phyloP scores from a whole-genome alignment of 495 filamentous ascomycete species.

The Talaromyces stipitatus region DNA sequence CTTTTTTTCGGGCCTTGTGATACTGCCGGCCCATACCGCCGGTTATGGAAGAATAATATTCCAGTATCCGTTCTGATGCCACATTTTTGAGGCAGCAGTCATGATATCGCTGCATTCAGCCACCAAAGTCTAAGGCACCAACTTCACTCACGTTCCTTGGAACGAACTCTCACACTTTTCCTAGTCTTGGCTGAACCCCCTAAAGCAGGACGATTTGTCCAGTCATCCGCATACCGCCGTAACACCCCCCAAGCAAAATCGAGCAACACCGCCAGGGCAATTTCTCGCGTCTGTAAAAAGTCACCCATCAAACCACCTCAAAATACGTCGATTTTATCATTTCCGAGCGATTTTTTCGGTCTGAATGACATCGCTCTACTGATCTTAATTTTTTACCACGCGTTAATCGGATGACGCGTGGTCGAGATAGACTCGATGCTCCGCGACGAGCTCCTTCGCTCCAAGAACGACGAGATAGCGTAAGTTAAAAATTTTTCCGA shows the following conservation, averaged over 20 bases:
- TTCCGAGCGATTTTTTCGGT: slow-evolving; percentile 41
- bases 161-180: slow-evolving; percentile 7
- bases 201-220: slow-evolving; percentile 9
- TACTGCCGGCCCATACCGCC: slow-evolving; percentile 1
- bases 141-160: not conserved
- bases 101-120: not conserved
- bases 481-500: slow-evolving; percentile 34
- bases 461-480: slow-evolving; percentile 57
- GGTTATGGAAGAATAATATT: not conserved
- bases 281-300: slow-evolving; percentile 23
- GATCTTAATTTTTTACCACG: slow-evolving; percentile 37
- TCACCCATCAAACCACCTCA: slow-evolving; percentile 3
- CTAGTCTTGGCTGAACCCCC: slow-evolving; percentile 4
- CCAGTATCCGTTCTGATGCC: not conserved
- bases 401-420: slow-evolving; percentile 55
- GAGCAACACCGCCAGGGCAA: slow-evolving; percentile 20
- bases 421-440: slow-evolving; percentile 46
- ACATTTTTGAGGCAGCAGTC: not conserved
- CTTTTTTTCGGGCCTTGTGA: slow-evolving; percentile 3
- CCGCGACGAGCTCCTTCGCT: slow-evolving; percentile 49
- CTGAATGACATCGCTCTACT: slow-evolving; percentile 43
- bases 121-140: not conserved
- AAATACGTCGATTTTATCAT: slow-evolving; percentile 45
- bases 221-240: slow-evolving; percentile 7
- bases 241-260: slow-evolving; percentile 15